Percentiles rank a stretch among this genome's conserved stretches.
Conservation (phyloP, 805 yeast genomes). For the Lipomyces sp. region DNA sequence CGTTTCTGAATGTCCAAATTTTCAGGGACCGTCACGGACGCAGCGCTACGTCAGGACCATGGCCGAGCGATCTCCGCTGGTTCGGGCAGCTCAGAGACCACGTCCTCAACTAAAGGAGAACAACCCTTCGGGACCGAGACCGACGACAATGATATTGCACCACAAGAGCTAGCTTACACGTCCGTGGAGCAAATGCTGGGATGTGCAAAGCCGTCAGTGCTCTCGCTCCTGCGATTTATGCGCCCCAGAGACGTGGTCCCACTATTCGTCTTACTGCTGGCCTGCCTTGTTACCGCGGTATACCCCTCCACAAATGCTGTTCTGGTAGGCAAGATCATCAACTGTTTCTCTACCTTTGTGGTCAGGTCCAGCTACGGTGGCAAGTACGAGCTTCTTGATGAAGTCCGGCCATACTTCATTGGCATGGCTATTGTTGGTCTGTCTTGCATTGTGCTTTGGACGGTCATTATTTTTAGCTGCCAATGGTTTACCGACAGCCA, state of each 20-base stretch:
- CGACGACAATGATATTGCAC: background rate
- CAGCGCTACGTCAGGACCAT: no score
- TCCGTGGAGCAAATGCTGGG: background rate
- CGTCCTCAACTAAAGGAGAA: no score
- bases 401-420: slow-evolving; percentile 12
- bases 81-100: no score
- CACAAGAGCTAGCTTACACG: background rate
- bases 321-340: slow-evolving; percentile 15
- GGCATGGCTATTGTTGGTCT: slow-evolving; percentile 8
- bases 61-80: no score
- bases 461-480: slow-evolving; percentile 6
- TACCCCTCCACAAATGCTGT: slow-evolving; percentile 15
- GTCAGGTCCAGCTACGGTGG: background rate
- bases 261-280: background rate
- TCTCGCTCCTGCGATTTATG: slow-evolving; percentile 10
- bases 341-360: slow-evolving; percentile 2
- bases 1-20: no score
- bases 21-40: no score
- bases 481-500: slow-evolving; percentile 23
- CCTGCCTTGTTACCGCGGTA: slow-evolving; percentile 1
- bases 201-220: slow-evolving; percentile 9
- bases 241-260: slow-evolving; percentile 7
- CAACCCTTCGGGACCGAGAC: background rate
- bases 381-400: background rate
- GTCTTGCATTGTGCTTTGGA: slow-evolving; percentile 17